phyloP scores from a whole-genome alignment of 1,139 yeast species.

The Candida sp. region DNA sequence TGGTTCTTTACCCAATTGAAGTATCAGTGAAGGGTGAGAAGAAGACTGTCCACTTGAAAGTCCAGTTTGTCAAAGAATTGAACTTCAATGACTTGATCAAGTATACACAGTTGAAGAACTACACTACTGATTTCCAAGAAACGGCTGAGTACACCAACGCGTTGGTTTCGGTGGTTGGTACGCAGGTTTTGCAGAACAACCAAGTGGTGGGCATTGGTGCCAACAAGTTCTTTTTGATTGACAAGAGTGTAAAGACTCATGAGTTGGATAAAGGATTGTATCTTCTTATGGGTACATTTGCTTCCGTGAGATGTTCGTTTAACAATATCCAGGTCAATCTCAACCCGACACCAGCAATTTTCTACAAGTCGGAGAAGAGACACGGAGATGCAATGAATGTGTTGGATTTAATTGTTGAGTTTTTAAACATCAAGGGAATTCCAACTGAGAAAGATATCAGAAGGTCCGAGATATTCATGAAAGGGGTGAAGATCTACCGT shows the following conservation, averaged over 20 bases:
- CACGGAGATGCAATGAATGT: conserved; percentile 17
- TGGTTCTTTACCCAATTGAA: conserved; percentile 9
- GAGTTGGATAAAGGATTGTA: conserved; percentile 14
- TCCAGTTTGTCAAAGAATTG: conserved; percentile 12
- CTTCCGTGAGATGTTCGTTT: conserved; percentile 15
- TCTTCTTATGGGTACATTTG: conserved; percentile 16
- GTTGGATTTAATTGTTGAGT: conserved; percentile 14
- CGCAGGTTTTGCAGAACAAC: conserved; percentile 12
- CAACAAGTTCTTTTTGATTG: conserved; percentile 15
- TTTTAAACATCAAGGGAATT: conserved; percentile 4
- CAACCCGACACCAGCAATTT: conserved; percentile 16
- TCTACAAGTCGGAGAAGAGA: conserved; percentile 14
- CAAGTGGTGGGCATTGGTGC: conserved; percentile 15
- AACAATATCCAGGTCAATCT: conserved; percentile 13
- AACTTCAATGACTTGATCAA: conserved; percentile 14
- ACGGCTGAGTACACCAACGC: conserved; percentile 16
- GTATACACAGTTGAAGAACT: conserved; percentile 11
- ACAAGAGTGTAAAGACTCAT: conserved; percentile 8
- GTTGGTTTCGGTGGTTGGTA: conserved; percentile 15
- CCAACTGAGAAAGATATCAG: conserved; percentile 12
- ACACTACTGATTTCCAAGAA: conserved; percentile 14
- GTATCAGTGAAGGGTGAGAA: conserved; percentile 3
- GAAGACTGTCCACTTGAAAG: conserved; percentile 9
- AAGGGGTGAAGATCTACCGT: conserved; percentile 16
- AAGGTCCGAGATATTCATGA: conserved; percentile 11